Evolutionary conservation across 2,329 filamentous ascomycete species (phyloP), one percentile per base, ranked within the genome.

Genomic region (Drechmeria coniospora): DNA sequence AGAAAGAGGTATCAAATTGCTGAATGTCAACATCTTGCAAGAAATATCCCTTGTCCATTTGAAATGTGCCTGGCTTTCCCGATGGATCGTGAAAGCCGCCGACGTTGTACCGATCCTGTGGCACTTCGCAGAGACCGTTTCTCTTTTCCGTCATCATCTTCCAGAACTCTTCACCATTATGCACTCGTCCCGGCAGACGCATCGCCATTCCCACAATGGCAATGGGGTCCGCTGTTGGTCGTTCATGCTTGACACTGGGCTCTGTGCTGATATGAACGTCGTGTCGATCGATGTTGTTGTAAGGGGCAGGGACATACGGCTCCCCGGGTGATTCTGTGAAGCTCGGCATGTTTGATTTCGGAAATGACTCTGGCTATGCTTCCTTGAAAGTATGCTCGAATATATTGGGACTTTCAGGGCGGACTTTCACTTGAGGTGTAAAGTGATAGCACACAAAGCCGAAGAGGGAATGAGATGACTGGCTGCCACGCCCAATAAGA

Each of bases 151-250:
- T 11, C 0, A 55, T 34, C 3, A 53, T 33, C 23, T 49, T 38
- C 49, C 49, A 55, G 22, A 45, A 48, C 4, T 37, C 39, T 6
- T 39, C 27, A 0, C 40, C 28, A 17, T 39, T 40, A 2, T 31
- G 25, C 6, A 54, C 34, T 2, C 39, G 35, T 2, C 50, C 49
- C 0, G 50, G 50, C 3, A 53, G 42, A 6, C 46, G 41, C 32
- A 50, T 33, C 2, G 37, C 49, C 34, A 51, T 46, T n/a, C 49
- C 49, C 8, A 44, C 35, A 21, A 52, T 46, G 14, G 49, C 49
- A 13, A 53, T 43, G 5, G 49, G 44, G 5, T 21, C 20, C 6
- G 20, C 20, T 11, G 10, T 21, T 11, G 5, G 10, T 5, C 12
- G 10, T 6, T 11, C 20, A 21, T 11, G 10, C 9, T n/a, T 21